phyloP scores from a whole-genome alignment of 768 basidiomycete genomes.

The Podaxis sp. region DNA sequence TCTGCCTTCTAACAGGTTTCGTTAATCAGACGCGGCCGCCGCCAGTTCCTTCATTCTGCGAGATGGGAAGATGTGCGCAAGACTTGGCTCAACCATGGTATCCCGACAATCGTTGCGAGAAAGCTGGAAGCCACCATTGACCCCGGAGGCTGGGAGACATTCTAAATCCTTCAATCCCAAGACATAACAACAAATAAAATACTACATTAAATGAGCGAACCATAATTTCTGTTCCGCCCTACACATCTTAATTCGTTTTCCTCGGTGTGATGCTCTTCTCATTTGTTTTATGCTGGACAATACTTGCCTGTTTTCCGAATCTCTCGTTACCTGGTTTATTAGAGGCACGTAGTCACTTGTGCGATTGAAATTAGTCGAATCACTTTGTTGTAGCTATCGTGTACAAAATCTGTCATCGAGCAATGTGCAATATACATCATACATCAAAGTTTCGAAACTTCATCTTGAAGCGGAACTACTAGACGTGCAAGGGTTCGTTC shows the following conservation, averaged over 20 bases:
- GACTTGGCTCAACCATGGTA: conserved; percentile 85
- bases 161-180: conserved; percentile 37
- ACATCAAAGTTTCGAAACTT: not conserved
- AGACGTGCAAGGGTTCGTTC: conserved; percentile 33
- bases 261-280: no score
- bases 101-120: conserved; percentile 87
- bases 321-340: not conserved
- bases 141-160: conserved; percentile 91
- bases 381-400: not conserved
- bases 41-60: conserved; percentile 82
- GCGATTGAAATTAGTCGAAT: not conserved
- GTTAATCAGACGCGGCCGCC: conserved; percentile 69
- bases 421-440: not conserved
- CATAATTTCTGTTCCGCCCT: no score
- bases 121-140: conserved; percentile 86
- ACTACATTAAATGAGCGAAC: no score
- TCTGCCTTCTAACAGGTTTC: not conserved
- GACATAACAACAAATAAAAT: no score
- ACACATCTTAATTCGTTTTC: no score
- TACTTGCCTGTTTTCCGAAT: no score
- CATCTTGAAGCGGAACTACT: not conserved
- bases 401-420: not conserved
- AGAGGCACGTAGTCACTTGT: not conserved
- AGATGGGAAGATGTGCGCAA: conserved; percentile 92
- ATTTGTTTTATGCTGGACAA: no score